Evolutionary conservation across 768 basidiomycete species (phyloP), one percentile per base, ranked within the genome.

Genomic region (Lactarius sp.): DNA sequence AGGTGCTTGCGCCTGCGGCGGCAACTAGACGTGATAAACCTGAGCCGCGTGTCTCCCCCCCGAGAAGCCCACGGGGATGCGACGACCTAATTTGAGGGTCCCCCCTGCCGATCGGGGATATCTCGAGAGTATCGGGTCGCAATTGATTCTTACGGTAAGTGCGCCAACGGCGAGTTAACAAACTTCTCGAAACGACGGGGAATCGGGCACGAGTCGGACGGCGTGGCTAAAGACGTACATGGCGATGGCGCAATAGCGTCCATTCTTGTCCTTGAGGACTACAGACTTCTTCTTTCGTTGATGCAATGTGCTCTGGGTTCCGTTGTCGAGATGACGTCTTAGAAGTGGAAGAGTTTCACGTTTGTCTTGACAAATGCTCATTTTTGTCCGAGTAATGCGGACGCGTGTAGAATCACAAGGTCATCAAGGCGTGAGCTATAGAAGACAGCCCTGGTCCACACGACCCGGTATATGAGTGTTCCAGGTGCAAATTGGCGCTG

Each of bases 271-370:
- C 37, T 16, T 8, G 41, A 31, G 55, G 41, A 56, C 12, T 42
- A 42, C 7, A 31, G 27, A 27, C 55, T 18, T 10, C 47, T 42
- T 44, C 18, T n/a, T n/a, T n/a, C 4, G 39, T 6, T 0, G 37
- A 10, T 37, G 12, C 37, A 37, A 37, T 37, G 37, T 13, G 37
- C 9, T 37, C 37, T 37, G 37, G 37, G 37, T 8, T 13, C 37
- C 20, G 8, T 31, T 39, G 55, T 44, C 55, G 9, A 56, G 41
- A 56, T 56, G 55, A 56, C 41, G 55, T 56, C 55, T 42, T 56
- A 27, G 18, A 16, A n/a, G 16, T 13, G 37, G 8, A 37, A 9
- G 37, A 2, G 9, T 37, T 31, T 47, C 47, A 16, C 16, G 10
- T 31, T 42, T 56, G 16, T 22, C 22, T 44, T 31, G 27, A 18